Base-by-base conservation (phyloP, 1,139 yeast species). In the Pneumocystis carinii region DNA sequence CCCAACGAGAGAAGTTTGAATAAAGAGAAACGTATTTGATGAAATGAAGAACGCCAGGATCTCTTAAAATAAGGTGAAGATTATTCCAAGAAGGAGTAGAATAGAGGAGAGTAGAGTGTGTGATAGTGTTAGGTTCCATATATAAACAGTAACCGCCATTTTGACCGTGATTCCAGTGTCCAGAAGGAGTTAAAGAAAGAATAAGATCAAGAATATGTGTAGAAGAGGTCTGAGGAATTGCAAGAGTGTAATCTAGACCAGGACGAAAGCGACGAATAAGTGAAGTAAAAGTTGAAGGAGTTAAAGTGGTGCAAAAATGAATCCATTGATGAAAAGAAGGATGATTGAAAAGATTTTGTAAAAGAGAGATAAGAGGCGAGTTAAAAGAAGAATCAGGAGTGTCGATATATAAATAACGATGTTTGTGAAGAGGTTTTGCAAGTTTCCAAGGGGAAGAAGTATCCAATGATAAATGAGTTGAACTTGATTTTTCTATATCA, bases 381-480 rank as follows among this genome's bases (percentile, higher is more conserved):
- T 36, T 19, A 32, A 35, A 41, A 41, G 41, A 29, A 19, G 19
- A 24, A 41, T 41, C n/a, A 15, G 41, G 10, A 14, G 29, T 17
- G 19, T 62, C 63, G 4, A 62, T 78, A 72, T 89, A 92, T 79
- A 90, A 74, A 73, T 80, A 94, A 67, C 97, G 78, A 75, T 89
- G 92, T 71, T 94, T 90, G 72, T 90, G 97, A 10, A 97, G 95
- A 17, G 98, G 97, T 57, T 87, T 82, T 0, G 97, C 94, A 61
- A 90, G 79, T 68, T 86, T 84, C 98, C 98, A 94, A 37, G 64
- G 67, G 2, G 96, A 96, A 3, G 71, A 66, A 0, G 89, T 82
- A 38, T 87, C 87, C 2, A 73, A 71, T 7, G 86, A 79, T 0
- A 72, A 74, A 61, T 75, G 75, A 1, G 97, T 96, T 68, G 84